Base-by-base conservation (phyloP, 1,284 basidiomycete genomes). In the Moesziomyces sp. region DNA sequence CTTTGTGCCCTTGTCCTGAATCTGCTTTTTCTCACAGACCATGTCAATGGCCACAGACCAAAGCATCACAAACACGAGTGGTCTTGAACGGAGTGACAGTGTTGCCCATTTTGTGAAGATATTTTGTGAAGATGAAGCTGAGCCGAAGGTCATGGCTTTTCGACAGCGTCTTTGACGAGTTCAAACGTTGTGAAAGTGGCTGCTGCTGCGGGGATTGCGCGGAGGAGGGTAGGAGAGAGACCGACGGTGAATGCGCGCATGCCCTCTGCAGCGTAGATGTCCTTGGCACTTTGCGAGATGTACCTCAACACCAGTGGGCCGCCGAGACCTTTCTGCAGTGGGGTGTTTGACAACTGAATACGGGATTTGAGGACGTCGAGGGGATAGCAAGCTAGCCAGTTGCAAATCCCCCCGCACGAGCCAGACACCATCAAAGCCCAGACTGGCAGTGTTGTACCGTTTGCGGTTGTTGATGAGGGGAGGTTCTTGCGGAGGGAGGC, bases 301-400 rank as follows among this genome's bases (percentile, higher is more conserved):
- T 79, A 78, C 13, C 46, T 64, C 3, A 72, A 13, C 11, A 61
- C 44, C 9, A 66, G 40, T 6, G 60, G 51, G 0, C 65, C 70
- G 6, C 60, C 64, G 8, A 68, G 46, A 2, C 70, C 64, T 44
- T 13, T 54, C 5, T 66, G 52, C 1, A 78, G 57, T 7, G 61
- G 62, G 11, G 52, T 40, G 24, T 73, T 45, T 10, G 51, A 58
- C 6, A 78, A 53, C 30, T 79, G 78, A 1, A 79, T 73, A 10
- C 68, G 42, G 4, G 51, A 58, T 40, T 79, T 78, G 52, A 79
- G 53, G 14, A 79, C 76, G 54, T 79, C 78, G 5, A 94, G 86
- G 0, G 93, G 95, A 84, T 97, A 98, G 81, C 91, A 95, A 3
- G 93, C 88, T 3, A 97, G 87, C 96, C 96, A 99, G 83, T 99